Evolutionary conservation across 805 yeast genomes (phyloP).

Genomic region (Schizosaccharomyces octosporus): DNA sequence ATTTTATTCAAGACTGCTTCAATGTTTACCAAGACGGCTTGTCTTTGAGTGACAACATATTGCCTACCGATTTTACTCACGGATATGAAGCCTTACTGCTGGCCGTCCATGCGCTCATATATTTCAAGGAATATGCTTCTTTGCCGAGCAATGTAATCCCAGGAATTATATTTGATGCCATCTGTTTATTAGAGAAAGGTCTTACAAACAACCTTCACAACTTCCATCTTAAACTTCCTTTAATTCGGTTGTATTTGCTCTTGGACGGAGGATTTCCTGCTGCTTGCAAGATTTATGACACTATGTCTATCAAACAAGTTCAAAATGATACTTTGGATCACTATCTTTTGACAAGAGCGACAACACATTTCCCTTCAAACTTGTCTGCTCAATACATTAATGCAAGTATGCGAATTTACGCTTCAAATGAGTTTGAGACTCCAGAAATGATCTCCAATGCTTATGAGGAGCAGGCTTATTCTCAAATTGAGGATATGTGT

Average conservation of each 20-base stretch:
- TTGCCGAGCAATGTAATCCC: not conserved
- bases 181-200: constrained; percentile 25
- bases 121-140: not conserved
- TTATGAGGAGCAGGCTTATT: constrained; percentile 33
- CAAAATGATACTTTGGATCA: constrained; percentile 46
- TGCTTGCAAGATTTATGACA: constrained; percentile 28
- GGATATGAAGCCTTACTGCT: not conserved
- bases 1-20: not conserved
- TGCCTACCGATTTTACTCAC: not conserved
- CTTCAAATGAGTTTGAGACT: constrained; percentile 19
- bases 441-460: constrained; percentile 29
- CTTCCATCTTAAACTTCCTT: constrained; percentile 46
- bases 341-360: constrained; percentile 24
- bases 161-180: not conserved
- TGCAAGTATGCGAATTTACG: constrained; percentile 26
- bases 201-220: constrained; percentile 38
- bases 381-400: constrained; percentile 17
- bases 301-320: constrained; percentile 41
- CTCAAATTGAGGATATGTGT: constrained; percentile 42
- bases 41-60: not conserved
- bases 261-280: constrained; percentile 26
- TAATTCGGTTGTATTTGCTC: constrained; percentile 34
- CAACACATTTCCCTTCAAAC: constrained; percentile 20
- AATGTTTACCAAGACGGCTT: not conserved
- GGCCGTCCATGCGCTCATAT: not conserved